Evolutionary conservation across 176 grass and related monocot species (phyloP).

Genomic region (Carex scoparia): DNA sequence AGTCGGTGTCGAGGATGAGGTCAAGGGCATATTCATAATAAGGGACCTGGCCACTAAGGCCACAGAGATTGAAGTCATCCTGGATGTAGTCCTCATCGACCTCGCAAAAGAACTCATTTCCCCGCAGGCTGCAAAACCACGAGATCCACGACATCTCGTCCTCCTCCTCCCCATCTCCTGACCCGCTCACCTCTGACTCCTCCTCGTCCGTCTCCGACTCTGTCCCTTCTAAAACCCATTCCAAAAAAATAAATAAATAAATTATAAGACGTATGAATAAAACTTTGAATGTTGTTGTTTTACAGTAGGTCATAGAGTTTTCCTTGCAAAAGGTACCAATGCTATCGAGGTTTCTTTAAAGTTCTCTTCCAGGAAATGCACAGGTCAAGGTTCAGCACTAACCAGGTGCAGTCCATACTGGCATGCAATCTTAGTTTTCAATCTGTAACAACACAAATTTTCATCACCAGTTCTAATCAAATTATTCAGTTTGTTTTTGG

Average conservation of each 20-base stretch:
- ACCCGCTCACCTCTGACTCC: slow-evolving; percentile 73
- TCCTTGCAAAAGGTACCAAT: background rate
- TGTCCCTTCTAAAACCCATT: slow-evolving; percentile 23
- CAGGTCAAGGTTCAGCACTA: background rate
- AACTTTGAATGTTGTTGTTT: background rate
- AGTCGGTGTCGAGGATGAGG: slow-evolving; percentile 72
- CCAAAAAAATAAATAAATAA: slow-evolving; percentile 21
- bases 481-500: background rate
- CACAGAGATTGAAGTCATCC: slow-evolving; percentile 82
- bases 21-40: slow-evolving; percentile 93
- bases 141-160: slow-evolving; percentile 88
- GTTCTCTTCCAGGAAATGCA: background rate
- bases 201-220: slow-evolving; percentile 74
- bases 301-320: background rate
- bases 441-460: background rate
- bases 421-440: background rate
- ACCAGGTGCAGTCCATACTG: background rate
- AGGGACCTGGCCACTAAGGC: slow-evolving; percentile 64
- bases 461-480: background rate
- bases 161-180: slow-evolving; percentile 60
- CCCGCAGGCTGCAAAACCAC: slow-evolving; percentile 77
- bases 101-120: slow-evolving; percentile 83
- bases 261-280: slow-evolving; percentile 1
- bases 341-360: background rate
- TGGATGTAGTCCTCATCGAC: slow-evolving; percentile 86